Conservation (phyloP, 495 filamentous ascomycete species). For the Lasiosphaeriaceae sp. region DNA sequence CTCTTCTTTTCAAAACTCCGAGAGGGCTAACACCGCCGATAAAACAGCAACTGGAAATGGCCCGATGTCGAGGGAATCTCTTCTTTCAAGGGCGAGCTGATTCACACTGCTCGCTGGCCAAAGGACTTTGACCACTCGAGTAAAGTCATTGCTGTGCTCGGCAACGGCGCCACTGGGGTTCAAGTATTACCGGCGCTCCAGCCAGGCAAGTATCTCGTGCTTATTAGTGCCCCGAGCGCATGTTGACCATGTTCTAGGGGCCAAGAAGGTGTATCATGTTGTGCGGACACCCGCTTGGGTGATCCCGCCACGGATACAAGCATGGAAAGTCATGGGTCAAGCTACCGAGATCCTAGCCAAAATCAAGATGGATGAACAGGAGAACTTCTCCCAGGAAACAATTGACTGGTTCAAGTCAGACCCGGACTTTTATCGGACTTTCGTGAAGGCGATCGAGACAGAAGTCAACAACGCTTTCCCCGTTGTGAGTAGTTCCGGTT, state of each 20-base stretch:
- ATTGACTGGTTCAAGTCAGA: constrained; percentile 46
- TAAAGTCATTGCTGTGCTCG: constrained; percentile 57
- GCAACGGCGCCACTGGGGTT: constrained; percentile 54
- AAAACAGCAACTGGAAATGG: constrained; percentile 58
- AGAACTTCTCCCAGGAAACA: constrained; percentile 39
- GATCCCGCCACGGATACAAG: constrained; percentile 48
- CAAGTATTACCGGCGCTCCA: constrained; percentile 62
- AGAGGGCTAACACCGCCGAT: not conserved
- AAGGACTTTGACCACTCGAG: constrained; percentile 49
- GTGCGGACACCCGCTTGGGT: constrained; percentile 66
- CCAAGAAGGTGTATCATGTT: constrained; percentile 43
- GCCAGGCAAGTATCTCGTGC: constrained; percentile 38
- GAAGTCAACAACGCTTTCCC: constrained; percentile 46
- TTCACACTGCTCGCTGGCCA: constrained; percentile 61
- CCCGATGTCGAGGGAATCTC: constrained; percentile 48
- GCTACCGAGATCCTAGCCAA: constrained; percentile 20
- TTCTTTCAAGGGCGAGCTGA: constrained; percentile 47
- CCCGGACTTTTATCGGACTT: constrained; percentile 31
- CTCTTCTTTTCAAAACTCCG: not conserved
- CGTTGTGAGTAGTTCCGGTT: constrained; percentile 27
- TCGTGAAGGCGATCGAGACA: constrained; percentile 36
- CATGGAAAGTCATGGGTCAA: constrained; percentile 41
- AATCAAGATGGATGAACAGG: constrained; percentile 30
- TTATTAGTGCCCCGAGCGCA: constrained; percentile 35
- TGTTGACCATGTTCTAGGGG: constrained; percentile 28